phyloP scores from a whole-genome alignment of 148 eudicot species.

The Dianthus caryophyllus region DNA sequence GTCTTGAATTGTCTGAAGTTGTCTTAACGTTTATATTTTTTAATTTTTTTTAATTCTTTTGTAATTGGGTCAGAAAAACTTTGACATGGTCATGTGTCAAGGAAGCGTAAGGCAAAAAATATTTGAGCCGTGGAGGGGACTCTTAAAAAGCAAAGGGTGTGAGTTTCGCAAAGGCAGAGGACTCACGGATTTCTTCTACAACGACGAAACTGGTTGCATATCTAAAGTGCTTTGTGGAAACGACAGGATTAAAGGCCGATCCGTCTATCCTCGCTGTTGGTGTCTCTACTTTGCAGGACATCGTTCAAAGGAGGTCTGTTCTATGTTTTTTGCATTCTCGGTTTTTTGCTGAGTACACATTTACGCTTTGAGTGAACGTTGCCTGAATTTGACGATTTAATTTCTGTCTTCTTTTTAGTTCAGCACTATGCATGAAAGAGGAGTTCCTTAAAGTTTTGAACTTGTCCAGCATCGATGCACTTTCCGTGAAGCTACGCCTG shows the following conservation, averaged over 20 bases:
- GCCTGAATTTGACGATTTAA: slow-evolving; percentile 1
- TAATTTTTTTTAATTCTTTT: no score
- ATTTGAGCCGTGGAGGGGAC: slow-evolving; percentile 66
- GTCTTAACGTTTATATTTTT: neutral
- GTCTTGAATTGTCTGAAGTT: neutral
- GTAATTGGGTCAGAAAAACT: slow-evolving; percentile 42
- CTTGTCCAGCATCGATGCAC: slow-evolving; percentile 42
- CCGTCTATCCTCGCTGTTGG: slow-evolving; percentile 65
- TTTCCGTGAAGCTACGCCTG: slow-evolving; percentile 58
- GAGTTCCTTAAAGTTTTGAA: slow-evolving; percentile 72
- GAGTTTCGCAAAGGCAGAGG: slow-evolving; percentile 63
- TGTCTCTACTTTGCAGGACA: slow-evolving; percentile 61
- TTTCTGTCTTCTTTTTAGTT: slow-evolving; percentile 39
- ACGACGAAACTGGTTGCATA: slow-evolving; percentile 54
- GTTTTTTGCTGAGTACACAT: no score
- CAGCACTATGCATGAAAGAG: slow-evolving; percentile 60
- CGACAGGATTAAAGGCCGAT: slow-evolving; percentile 74
- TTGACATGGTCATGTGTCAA: slow-evolving; percentile 52
- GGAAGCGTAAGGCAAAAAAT: slow-evolving; percentile 59
- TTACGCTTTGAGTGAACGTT: no score
- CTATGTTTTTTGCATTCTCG: no score
- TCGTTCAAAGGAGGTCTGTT: slow-evolving; percentile 48
- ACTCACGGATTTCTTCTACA: slow-evolving; percentile 54
- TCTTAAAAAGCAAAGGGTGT: slow-evolving; percentile 52
- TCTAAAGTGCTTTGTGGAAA: slow-evolving; percentile 66